Evolutionary conservation across 805 yeast species (phyloP).

Genomic region (Crinitomyces ghanaensis): DNA sequence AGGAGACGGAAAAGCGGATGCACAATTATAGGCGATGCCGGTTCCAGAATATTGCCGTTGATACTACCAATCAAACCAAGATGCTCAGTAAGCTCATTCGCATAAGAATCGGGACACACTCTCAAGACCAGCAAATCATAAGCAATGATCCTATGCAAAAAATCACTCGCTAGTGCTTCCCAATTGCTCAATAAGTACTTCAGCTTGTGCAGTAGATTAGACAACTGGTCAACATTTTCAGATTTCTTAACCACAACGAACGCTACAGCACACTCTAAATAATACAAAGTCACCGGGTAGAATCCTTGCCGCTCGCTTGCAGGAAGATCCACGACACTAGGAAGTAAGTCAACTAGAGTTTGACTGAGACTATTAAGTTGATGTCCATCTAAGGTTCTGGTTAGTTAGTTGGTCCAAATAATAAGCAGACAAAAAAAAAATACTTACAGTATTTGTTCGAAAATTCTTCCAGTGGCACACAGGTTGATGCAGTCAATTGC

Average conservation of each 20-base stretch:
- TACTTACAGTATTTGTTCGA: constrained; percentile 33
- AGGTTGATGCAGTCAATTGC: constrained; percentile 75
- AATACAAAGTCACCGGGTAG: constrained; percentile 20
- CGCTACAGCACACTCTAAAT: constrained; percentile 19
- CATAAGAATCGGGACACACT: too few species aligned
- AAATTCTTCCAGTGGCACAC: constrained; percentile 44
- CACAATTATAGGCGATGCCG: constrained; percentile 6
- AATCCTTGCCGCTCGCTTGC: constrained; percentile 18
- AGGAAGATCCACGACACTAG: constrained; percentile 11
- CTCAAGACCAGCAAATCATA: constrained; percentile 31
- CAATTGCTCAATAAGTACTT: constrained; percentile 10
- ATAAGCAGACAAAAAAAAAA: too few species aligned
- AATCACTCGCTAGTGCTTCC: constrained; percentile 11
- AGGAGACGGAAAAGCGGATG: constrained; percentile 9
- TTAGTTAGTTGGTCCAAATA: too few species aligned
- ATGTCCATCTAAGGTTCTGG: constrained; percentile 14
- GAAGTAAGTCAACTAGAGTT: constrained; percentile 23
- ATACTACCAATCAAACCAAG: background rate
- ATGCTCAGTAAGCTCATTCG: too few species aligned
- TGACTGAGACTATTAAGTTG: constrained; percentile 23
- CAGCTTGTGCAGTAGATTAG: constrained; percentile 6
- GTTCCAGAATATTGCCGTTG: constrained; percentile 4
- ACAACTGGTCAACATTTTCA: constrained; percentile 5
- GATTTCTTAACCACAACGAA: constrained; percentile 10
- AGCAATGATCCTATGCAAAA: constrained; percentile 26